Evolutionary conservation across 257 asterid genomes (phyloP).

Genomic region (Plantago major): DNA sequence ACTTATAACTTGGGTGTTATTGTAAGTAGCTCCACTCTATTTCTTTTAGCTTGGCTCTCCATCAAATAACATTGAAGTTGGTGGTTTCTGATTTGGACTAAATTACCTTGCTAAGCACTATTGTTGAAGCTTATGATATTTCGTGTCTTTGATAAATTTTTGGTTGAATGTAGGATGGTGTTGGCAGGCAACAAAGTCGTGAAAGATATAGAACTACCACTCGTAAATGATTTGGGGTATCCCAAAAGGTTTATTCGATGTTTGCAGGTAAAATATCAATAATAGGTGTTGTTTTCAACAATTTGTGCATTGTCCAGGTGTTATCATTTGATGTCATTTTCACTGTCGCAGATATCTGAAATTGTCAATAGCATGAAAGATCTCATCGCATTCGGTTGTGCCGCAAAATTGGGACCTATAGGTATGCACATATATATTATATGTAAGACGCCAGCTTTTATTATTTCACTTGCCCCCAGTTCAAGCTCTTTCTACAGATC

Average conservation of each 20-base stretch:
- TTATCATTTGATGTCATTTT: constrained; percentile 15
- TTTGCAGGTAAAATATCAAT: constrained; percentile 55
- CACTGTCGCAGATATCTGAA: constrained; percentile 70
- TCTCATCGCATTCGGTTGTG: constrained; percentile 82
- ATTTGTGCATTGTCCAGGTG: not conserved
- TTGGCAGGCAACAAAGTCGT: constrained; percentile 98
- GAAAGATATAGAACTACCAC: constrained; percentile 81
- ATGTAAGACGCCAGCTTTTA: no score
- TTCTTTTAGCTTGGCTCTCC: no score
- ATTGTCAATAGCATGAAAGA: constrained; percentile 96
- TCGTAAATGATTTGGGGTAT: constrained; percentile 89
- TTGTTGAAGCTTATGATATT: not conserved
- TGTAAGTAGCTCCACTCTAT: no score
- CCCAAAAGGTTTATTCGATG: constrained; percentile 93
- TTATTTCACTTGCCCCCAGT: no score
- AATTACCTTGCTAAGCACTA: no score
- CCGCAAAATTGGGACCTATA: constrained; percentile 69
- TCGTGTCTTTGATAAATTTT: constrained; percentile 10
- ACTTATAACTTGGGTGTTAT: no score
- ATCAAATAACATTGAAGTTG: no score
- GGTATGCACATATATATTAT: constrained; percentile 51
- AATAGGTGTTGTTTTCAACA: not conserved
- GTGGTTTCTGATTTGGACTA: no score
- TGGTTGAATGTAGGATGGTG: constrained; percentile 54
- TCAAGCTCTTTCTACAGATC: no score